Conservation (phyloP, 2,329 filamentous ascomycete genomes). For the Aspergillus tamarii region DNA sequence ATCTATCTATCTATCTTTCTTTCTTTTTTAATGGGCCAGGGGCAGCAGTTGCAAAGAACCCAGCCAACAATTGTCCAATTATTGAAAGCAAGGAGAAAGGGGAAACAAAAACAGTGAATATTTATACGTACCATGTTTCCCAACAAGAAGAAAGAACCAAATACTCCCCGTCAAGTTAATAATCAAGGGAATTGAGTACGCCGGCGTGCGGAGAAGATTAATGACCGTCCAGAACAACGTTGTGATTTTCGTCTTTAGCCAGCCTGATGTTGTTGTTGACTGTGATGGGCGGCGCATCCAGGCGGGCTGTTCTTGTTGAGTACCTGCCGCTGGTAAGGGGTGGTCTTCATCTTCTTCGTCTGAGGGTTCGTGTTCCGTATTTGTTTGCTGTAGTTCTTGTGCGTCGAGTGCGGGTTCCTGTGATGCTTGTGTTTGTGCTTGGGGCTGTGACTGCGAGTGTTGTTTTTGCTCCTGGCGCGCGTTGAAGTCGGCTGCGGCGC, state of each 20-base stretch:
- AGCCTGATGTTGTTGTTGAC: conserved; percentile 45
- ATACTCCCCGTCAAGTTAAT: conserved; percentile 90
- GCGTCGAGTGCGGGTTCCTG: background rate
- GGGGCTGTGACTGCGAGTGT: conserved; percentile 16
- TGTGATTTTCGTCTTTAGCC: conserved; percentile 65
- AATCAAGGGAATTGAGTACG: conserved; percentile 81
- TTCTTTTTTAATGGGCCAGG: too few relatives aligned
- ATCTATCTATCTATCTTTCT: too few relatives aligned
- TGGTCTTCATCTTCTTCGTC: conserved; percentile 8
- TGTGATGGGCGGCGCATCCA: conserved; percentile 23
- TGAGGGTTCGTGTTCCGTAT: background rate
- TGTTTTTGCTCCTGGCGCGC: conserved; percentile 52
- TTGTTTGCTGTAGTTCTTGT: conserved; percentile 8
- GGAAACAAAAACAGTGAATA: too few relatives aligned
- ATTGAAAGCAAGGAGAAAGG: too few relatives aligned
- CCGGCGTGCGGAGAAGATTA: conserved; percentile 78
- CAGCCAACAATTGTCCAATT: too few relatives aligned
- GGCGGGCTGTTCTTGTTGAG: background rate
- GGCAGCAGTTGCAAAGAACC: too few relatives aligned
- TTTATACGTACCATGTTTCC: conserved; percentile 70
- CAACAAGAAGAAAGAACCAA: conserved; percentile 96
- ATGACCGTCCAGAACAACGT: conserved; percentile 72
- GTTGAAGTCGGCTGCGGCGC: conserved; percentile 75
- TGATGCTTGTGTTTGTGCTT: background rate
- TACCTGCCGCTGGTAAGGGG: background rate